Evolutionary conservation across 2,329 filamentous ascomycete genomes (phyloP).

Genomic region (Fusarium virguliforme): DNA sequence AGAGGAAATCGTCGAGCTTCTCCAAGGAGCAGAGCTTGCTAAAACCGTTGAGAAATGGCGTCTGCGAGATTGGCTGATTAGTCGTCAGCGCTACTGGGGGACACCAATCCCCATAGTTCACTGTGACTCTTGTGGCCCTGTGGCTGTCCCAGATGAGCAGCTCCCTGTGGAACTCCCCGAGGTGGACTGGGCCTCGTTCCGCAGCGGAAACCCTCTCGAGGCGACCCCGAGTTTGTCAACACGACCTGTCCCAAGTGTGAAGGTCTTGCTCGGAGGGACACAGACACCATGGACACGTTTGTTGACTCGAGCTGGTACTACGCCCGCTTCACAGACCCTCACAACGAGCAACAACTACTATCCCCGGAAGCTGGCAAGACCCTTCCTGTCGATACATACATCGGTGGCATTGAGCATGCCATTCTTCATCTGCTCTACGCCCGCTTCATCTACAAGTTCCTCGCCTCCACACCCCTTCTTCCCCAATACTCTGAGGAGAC

Average conservation of each 20-base stretch:
- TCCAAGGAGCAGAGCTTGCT: conserved; percentile 72
- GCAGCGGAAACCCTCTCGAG: conserved; percentile 84
- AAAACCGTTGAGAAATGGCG: conserved; percentile 81
- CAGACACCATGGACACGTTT: conserved; percentile 97
- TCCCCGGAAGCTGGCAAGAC: conserved; percentile 70
- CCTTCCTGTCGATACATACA: conserved; percentile 88
- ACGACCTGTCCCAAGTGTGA: conserved; percentile 82
- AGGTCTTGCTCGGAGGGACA: conserved; percentile 82
- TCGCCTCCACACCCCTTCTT: conserved; percentile 71
- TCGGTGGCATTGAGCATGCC: conserved; percentile 91
- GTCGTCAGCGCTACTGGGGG: conserved; percentile 94
- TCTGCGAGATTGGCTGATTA: conserved; percentile 90
- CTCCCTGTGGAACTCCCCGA: conserved; percentile 83
- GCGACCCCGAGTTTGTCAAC: conserved; percentile 81
- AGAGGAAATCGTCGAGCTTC: conserved; percentile 71
- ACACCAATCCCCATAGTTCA: conserved; percentile 92
- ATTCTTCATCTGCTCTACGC: conserved; percentile 92
- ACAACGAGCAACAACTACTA: conserved; percentile 75
- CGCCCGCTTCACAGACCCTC: conserved; percentile 82
- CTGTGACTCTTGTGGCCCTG: conserved; percentile 81
- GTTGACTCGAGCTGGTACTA: conserved; percentile 97
- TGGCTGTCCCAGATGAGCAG: conserved; percentile 82
- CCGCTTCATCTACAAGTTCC: conserved; percentile 91
- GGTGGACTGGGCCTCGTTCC: conserved; percentile 78
- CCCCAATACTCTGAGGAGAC: conserved; percentile 57